Base-by-base conservation (phyloP, 345 rosid species). In the Durio zibethinus region DNA sequence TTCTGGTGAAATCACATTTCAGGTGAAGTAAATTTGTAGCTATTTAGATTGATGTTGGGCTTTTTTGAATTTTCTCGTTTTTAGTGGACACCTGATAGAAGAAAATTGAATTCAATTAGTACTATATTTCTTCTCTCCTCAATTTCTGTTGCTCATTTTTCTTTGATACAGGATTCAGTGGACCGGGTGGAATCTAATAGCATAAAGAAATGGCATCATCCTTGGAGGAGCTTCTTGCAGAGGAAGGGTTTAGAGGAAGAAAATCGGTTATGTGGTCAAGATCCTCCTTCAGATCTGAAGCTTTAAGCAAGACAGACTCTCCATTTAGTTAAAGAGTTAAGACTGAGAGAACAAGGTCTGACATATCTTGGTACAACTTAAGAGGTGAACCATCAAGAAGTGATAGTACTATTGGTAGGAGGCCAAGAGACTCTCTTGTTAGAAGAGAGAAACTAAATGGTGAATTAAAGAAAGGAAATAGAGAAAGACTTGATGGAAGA, bases 211-310 rank as follows among this genome's bases (percentile, higher is more conserved):
- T 86, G 93, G 87, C 87, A 43, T 82, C 92, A 27, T 88, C 93
- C 23, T 83, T 87, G 84, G 91, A 83, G 84, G 86, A 89, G 52
- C 90, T 91, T 81, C 93, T 91, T 42, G 85, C 83, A 61, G 83
- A 86, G 81, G 95, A 91, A 75, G 93, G 93, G 45, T 89, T 91
- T 73, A 80, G 70, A 78, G 88, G 89, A 65, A 79, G 85, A 64
- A 82, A 77, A 74, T 82, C 86, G n/a, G 73, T 57, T 76, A 47
- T 72, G 35, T 74, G 81, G 78, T 50, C 83, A 16, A 85, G 87
- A 81, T 54, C 84, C 62, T 85, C 89, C 7, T 80, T 84, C 33
- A 54, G 65, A 18, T 82, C 84, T 45, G 86, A 86, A 45, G 53
- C 79, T 0, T 68, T 15, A 29, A 75, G 82, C 47, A 69, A 81